Conservation (phyloP, 2,329 filamentous ascomycete genomes). For the Teratosphaeria zuluensis region DNA sequence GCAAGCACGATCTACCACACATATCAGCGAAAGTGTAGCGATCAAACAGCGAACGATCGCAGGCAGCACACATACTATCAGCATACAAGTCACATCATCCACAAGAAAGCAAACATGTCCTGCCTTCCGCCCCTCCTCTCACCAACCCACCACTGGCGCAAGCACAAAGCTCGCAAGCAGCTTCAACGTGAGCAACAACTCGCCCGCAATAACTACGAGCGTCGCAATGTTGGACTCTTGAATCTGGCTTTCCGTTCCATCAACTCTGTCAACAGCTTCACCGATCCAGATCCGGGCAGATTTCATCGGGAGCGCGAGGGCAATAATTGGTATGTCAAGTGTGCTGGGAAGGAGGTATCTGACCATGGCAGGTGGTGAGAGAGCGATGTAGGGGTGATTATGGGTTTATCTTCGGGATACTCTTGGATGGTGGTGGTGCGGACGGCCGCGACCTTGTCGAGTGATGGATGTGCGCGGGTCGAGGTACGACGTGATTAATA, state of each 20-base stretch:
- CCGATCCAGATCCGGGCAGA: slow-evolving; percentile 11
- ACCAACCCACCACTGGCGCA: not conserved
- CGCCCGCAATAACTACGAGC: slow-evolving; percentile 6
- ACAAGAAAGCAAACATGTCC: not conserved
- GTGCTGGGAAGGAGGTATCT: not conserved
- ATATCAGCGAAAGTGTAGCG: not conserved
- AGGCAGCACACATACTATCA: not conserved
- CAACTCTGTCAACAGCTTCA: slow-evolving; percentile 12
- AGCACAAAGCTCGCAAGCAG: not conserved
- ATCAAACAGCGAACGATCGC: not conserved
- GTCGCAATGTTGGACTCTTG: slow-evolving; percentile 10
- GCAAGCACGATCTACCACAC: not conserved
- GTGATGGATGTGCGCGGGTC: too few relatives aligned
- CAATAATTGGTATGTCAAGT: slow-evolving; percentile 3
- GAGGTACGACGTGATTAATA: too few relatives aligned
- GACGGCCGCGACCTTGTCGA: too few relatives aligned
- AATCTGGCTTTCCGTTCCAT: slow-evolving; percentile 6
- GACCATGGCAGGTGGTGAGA: not conserved
- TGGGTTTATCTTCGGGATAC: not conserved
- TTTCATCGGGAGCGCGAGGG: slow-evolving; percentile 6
- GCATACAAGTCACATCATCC: not conserved
- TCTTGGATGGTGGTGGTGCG: not conserved
- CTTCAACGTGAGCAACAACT: slow-evolving; percentile 1
- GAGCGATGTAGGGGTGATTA: not conserved
- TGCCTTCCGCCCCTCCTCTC: not conserved